Percentiles rank a stretch among this genome's conserved stretches.
Conservation (phyloP, 768 basidiomycete genomes). For the Lyophyllum decastes region DNA sequence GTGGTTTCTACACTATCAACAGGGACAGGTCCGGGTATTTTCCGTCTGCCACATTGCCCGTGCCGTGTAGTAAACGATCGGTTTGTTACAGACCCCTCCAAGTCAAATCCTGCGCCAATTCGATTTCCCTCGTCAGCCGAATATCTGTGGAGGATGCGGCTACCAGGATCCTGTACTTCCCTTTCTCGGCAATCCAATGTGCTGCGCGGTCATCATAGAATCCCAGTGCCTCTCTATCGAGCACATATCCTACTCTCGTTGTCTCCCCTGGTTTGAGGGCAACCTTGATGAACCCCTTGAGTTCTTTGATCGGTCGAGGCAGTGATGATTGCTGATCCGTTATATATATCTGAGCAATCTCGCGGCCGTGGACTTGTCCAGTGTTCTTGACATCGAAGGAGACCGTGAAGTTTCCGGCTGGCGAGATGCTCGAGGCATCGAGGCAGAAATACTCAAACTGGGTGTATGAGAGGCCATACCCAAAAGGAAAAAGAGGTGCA, state of each 20-base stretch:
- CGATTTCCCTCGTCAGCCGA: slow-evolving; percentile 33
- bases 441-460: slow-evolving; percentile 53
- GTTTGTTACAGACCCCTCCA: slow-evolving; percentile 42
- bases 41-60: too few relatives aligned
- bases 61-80: background rate
- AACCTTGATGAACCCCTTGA: slow-evolving; percentile 52
- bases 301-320: slow-evolving; percentile 45
- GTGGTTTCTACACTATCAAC: background rate
- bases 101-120: slow-evolving; percentile 33
- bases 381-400: slow-evolving; percentile 48
- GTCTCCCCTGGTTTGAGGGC: slow-evolving; percentile 43
- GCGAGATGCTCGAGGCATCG: slow-evolving; percentile 30
- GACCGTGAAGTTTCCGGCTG: slow-evolving; percentile 36
- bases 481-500: slow-evolving; percentile 54
- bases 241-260: slow-evolving; percentile 33
- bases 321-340: slow-evolving; percentile 41
- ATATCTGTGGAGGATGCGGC: slow-evolving; percentile 48
- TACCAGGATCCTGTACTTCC: slow-evolving; percentile 45
- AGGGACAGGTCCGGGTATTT: background rate
- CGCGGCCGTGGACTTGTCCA: slow-evolving; percentile 43
- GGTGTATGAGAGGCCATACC: slow-evolving; percentile 62
- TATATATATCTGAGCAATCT: slow-evolving; percentile 51
- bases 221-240: slow-evolving; percentile 51
- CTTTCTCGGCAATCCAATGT: slow-evolving; percentile 50
- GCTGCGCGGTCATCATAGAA: slow-evolving; percentile 46